Evolutionary conservation across 2,329 filamentous ascomycete genomes (phyloP), one percentile per base, ranked within the genome.

Genomic region (Leptographium procerum): DNA sequence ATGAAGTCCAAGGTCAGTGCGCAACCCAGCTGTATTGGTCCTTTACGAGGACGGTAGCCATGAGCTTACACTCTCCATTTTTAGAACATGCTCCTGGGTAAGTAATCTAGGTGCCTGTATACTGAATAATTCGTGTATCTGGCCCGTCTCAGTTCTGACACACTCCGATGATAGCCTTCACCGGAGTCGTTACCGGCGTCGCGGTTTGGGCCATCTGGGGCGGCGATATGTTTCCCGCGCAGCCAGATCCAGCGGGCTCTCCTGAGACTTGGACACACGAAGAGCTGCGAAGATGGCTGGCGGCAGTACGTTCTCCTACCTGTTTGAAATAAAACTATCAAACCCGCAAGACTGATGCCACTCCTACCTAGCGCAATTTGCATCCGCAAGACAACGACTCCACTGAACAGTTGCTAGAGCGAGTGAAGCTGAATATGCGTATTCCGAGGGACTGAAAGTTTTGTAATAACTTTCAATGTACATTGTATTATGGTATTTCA

Each of bases 121-220:
- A 48, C 19, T 19, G 36, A 13, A n/a, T 19, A 19, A 5, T 16
- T 40, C 14, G 5, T 19, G 6, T 40, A 16, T 13, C 31, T 19
- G 55, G 2, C 33, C 4, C 8, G 24, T n/a, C 8, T 19, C 11
- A 36, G n/a, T 28, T 16, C 50, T 31, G n/a, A n/a, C 40, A 33
- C 7, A 8, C 6, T 19, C 26, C n/a, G 2, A 24, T 33, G 57
- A 11, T 54, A 85, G 89, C 85, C 22, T 96, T 96, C 69, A 85
- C 87, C 5, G 89, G 88, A 11, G 79, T 95, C 56, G 81, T 96
- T 16, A 88, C 88, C 8, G 89, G 88, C 2, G 90, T 87, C 2
- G 87, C 90, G 19, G 84, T 83, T 48, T 96, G 88, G 86, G 81
- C 83, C 22, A 92, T 96, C 65, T 95, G 88, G 85, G 90, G 90